Conservation (phyloP, 2,329 filamentous ascomycete genomes). For the Claviceps sp. region DNA sequence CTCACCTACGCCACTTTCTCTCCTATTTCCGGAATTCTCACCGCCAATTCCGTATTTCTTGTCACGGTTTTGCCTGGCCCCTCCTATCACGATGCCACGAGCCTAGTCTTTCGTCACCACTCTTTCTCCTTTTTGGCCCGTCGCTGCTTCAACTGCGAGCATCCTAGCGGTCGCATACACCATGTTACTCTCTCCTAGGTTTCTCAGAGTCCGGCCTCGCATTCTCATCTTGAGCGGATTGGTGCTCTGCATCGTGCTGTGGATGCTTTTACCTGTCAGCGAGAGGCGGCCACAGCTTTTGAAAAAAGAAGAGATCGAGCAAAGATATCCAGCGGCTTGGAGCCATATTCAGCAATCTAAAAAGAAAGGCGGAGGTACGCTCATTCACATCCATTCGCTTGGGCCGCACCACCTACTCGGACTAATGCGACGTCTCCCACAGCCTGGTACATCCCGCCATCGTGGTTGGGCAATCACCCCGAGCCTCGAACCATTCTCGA, state of each 20-base stretch:
- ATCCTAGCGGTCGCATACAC: background rate
- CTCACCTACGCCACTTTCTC: background rate
- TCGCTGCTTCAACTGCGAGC: background rate
- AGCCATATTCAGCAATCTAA: slow-evolving; percentile 9
- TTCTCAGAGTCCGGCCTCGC: slow-evolving; percentile 4
- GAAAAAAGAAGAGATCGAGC: background rate
- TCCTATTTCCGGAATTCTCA: background rate
- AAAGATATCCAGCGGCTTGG: slow-evolving; percentile 10
- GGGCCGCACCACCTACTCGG: background rate
- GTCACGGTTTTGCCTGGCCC: background rate
- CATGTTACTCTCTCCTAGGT: slow-evolving; percentile 5
- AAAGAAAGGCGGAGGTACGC: slow-evolving; percentile 10
- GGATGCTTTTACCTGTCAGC: slow-evolving; percentile 1
- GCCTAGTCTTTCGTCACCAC: background rate
- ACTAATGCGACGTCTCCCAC: background rate
- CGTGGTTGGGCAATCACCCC: slow-evolving; percentile 8
- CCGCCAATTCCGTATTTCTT: too few relatives aligned
- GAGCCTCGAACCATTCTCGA: slow-evolving; percentile 11
- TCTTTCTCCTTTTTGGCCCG: background rate
- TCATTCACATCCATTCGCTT: background rate
- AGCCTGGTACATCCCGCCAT: slow-evolving; percentile 13
- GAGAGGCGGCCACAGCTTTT: background rate
- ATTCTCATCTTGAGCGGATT: background rate
- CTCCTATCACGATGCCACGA: background rate
- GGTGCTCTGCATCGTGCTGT: slow-evolving; percentile 5